phyloP scores from a whole-genome alignment of 352 stramenopile species.

The Phytophthora cactorum region DNA sequence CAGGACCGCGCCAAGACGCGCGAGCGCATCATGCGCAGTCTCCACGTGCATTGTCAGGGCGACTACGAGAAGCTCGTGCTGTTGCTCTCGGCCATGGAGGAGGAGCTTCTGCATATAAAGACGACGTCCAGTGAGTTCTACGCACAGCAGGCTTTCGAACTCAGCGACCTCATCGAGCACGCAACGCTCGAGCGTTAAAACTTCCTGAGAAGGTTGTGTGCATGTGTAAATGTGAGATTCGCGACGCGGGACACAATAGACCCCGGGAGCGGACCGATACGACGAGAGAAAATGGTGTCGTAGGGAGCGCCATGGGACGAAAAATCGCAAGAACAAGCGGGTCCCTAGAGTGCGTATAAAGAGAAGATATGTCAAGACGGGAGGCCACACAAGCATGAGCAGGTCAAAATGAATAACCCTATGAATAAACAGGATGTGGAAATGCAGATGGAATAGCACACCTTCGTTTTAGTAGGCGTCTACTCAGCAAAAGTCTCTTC shows the following conservation, averaged over 20 bases:
- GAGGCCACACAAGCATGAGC: conserved; percentile 3
- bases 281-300: conserved; percentile 25
- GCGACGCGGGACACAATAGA: conserved; percentile 11
- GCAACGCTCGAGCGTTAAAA: conserved; percentile 50
- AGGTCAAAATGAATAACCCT: conserved; percentile 26
- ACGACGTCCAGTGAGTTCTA: conserved; percentile 75
- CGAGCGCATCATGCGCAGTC: conserved; percentile 66
- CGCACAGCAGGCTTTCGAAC: conserved; percentile 57
- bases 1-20: conserved; percentile 67
- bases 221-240: conserved; percentile 33
- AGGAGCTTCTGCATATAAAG: conserved; percentile 82
- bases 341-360: conserved; percentile 15
- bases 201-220: conserved; percentile 10
- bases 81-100: conserved; percentile 73
- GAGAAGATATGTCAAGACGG: conserved; percentile 11
- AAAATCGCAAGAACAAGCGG: conserved; percentile 31
- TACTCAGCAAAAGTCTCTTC: conserved; percentile 10
- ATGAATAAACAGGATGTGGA: conserved; percentile 30
- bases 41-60: conserved; percentile 57
- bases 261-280: conserved; percentile 9
- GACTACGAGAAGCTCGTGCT: conserved; percentile 73
- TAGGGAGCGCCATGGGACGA: conserved; percentile 35
- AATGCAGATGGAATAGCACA: not conserved
- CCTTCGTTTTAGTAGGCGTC: not conserved
- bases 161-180: conserved; percentile 59